Base-by-base conservation (phyloP, 2,329 filamentous ascomycete species). In the Emydomyces testavorans region DNA sequence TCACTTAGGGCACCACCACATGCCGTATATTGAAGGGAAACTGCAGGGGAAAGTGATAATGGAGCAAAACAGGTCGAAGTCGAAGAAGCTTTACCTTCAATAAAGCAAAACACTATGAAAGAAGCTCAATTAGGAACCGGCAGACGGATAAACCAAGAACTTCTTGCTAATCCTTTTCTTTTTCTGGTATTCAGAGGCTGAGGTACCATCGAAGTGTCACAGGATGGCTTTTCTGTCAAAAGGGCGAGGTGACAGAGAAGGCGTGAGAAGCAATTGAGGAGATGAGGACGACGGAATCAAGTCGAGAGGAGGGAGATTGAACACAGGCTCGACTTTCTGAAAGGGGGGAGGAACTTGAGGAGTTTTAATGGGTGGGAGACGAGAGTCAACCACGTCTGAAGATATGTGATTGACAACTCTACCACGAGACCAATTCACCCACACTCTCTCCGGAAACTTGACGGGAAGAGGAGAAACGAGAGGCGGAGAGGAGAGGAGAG, bases 401-500 rank as follows among this genome's bases (percentile, higher is more conserved):
- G 34, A 39, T 47, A 46, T 40, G 29, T 47, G 35, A 34, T 39
- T 46, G 35, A 46, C 28, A 35, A 29, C 46, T 37, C 46, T 35
- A 32, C 42, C 49, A 48, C 37, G 37, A 46, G 43, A 51, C 50
- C 50, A 50, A 50, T 41, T 20, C 42, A 39, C 42, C 46, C 36
- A 41, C 23, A 40, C 43, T 46, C 37, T 37, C 36, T 26, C 6
- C 23, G n/a, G 31, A 10, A 40, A 37, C 16, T 32, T 40, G 50
- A 52, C 41, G 48, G 38, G 44, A 48, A 29, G 49, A 39, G 46
- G 51, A 56, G 49, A 49, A 55, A 54, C 50, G 53, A 57, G 52
- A 55, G 53, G 54, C 52, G 53, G 52, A 57, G 55, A 50, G 47
- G 46, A 49, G 43, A 52, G 36, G 49, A 52, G 43, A 51, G 45